Evolutionary conservation across 2,329 filamentous ascomycete species (phyloP).

Genomic region (Exophiala sideris): DNA sequence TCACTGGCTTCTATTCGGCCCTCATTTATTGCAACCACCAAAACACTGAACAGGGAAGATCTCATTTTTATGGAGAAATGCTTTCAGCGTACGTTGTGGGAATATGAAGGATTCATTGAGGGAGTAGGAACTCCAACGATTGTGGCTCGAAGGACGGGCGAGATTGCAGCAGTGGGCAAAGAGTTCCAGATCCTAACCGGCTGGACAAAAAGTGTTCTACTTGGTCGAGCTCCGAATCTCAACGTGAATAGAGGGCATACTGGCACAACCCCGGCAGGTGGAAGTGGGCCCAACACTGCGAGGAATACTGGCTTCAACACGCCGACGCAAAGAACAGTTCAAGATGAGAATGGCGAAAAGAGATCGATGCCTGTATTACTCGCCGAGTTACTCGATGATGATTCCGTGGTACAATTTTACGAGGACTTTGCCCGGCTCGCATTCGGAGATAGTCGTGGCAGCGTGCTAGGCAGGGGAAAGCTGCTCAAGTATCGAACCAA

Average conservation of each 20-base stretch:
- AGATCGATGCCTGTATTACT: constrained; percentile 78
- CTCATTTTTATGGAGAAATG: constrained; percentile 97
- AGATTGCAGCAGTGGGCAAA: constrained; percentile 92
- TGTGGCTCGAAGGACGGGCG: constrained; percentile 85
- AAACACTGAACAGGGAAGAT: constrained; percentile 82
- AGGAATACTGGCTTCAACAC: constrained; percentile 48
- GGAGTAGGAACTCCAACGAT: constrained; percentile 86
- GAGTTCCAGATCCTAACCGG: constrained; percentile 95
- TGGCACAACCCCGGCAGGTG: constrained; percentile 29
- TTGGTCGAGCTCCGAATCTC: constrained; percentile 81
- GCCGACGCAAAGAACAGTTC: constrained; percentile 32
- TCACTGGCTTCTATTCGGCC: constrained; percentile 85
- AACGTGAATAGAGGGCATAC: constrained; percentile 72
- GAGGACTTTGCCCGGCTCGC: constrained; percentile 91
- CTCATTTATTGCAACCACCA: constrained; percentile 87
- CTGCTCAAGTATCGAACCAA: constrained; percentile 86
- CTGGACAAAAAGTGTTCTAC: constrained; percentile 84
- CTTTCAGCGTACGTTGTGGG: constrained; percentile 86
- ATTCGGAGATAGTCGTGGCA: constrained; percentile 84
- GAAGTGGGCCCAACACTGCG: constrained; percentile 40
- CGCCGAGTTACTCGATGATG: constrained; percentile 88
- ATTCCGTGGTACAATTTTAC: constrained; percentile 90
- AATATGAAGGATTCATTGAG: constrained; percentile 89
- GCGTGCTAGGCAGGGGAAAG: constrained; percentile 77
- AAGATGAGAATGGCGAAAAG: constrained; percentile 30